Base-by-base conservation (phyloP, 768 basidiomycete species). In the Guyanaporus albipodus region DNA sequence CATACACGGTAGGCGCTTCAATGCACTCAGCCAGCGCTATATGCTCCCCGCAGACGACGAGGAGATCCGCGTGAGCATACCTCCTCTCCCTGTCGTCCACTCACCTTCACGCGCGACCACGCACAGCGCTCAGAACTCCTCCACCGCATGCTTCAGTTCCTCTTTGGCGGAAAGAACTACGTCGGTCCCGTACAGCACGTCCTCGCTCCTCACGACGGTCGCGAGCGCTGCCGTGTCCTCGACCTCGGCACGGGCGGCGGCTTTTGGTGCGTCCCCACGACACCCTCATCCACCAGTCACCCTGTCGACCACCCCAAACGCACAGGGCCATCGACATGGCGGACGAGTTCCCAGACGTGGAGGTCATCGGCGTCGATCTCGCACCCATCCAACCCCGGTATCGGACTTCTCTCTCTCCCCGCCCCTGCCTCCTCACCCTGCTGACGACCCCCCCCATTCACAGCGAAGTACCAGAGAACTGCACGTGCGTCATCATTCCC, bases 371-470 rank as follows among this genome's bases (percentile, higher is more conserved):
- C 19, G 70, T 84, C 50, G 84, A 87, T 69, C 73, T 87, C 27
- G 83, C 83, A 19, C 84, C 84, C 52, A 77, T 86, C 32, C 85
- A 86, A 59, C 82, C 84, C 39, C 74, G 78, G 84, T 85, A 66
- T 46, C 61, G 58, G 24, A 51, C n/a, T 38, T 1, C n/a, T 29
- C 40, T 17, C 29, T 15, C 29, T 33, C 37, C 39, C 41, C 11
- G 19, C 34, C 31, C 34, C 18, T n/a, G n/a, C n/a, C n/a, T n/a
- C 18, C 44, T 49, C 46, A 38, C 41, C 31, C 50, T 23, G 42
- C 53, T 63, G 44, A 56, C 50, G 22, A 32, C 1, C 26, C 39
- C 47, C 43, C 39, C 47, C 43, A 42, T 56, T 50, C 56, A 34
- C 60, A 85, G 83, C 52, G 70, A 70, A 28, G 83, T 85, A 21